phyloP scores from a whole-genome alignment of 306 rosid species.

The Rosa multiflora region DNA sequence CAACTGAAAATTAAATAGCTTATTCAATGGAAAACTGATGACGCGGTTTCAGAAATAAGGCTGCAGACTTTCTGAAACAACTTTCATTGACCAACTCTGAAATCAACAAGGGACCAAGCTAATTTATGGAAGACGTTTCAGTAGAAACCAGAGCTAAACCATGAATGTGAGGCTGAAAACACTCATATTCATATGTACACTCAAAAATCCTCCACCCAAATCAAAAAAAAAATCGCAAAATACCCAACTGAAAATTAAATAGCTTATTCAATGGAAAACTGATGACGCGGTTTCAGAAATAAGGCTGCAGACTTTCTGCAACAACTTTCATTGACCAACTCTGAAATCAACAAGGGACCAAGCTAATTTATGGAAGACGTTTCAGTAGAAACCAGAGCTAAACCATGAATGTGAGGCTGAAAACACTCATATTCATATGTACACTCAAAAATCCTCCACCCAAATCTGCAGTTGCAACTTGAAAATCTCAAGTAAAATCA shows the following conservation, averaged over 20 bases:
- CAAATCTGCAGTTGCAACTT: not conserved
- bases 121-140: conserved; percentile 17
- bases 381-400: conserved; percentile 14
- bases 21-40: not conserved
- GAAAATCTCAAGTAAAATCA: not conserved
- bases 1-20: not conserved
- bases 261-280: not conserved
- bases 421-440: not conserved
- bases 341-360: conserved; percentile 23
- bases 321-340: conserved; percentile 29
- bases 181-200: not conserved
- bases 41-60: not conserved
- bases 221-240: not conserved
- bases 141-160: conserved; percentile 9
- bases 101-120: conserved; percentile 25
- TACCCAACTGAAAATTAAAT: not conserved
- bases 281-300: not conserved
- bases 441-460: not conserved
- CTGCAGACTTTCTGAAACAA: conserved; percentile 16
- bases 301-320: conserved; percentile 16
- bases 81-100: conserved; percentile 32
- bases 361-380: conserved; percentile 21
- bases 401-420: not conserved
- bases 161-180: not conserved
- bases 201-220: not conserved